Evolutionary conservation across 2,329 filamentous ascomycete genomes (phyloP).

Genomic region (Xylaria hypoxylon): DNA sequence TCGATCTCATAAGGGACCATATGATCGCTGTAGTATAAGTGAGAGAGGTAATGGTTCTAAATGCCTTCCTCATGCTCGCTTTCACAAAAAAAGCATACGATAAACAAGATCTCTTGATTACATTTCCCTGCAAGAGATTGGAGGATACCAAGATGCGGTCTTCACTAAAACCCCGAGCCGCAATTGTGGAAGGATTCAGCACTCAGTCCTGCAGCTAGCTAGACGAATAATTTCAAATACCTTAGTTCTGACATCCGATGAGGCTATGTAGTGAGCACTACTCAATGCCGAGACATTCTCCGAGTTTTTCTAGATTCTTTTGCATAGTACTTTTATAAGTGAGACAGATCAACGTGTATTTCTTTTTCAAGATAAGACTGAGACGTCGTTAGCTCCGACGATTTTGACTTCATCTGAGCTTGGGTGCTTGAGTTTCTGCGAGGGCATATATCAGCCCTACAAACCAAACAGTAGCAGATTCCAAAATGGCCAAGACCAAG

Average conservation of each 20-base stretch:
- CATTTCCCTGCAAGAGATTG: not conserved
- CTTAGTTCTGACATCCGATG: constrained; percentile 13
- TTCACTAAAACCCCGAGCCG: constrained; percentile 1
- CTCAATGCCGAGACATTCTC: constrained; percentile 13
- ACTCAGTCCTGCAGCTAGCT: not conserved
- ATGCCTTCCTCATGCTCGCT: not conserved
- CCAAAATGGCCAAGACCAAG: constrained; percentile 33
- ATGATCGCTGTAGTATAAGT: not conserved
- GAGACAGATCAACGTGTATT: not conserved
- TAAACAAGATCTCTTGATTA: not conserved
- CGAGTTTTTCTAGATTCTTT: not conserved
- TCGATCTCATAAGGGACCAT: not conserved
- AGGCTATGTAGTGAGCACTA: constrained; percentile 29
- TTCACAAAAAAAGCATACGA: not conserved
- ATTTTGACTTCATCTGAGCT: not conserved
- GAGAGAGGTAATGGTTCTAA: not conserved
- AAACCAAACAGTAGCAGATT: not conserved
- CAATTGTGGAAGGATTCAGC: not conserved
- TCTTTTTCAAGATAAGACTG: no score
- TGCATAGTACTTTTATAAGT: not conserved
- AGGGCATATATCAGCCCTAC: not conserved
- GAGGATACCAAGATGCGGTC: constrained; percentile 12
- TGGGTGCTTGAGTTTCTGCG: not conserved
- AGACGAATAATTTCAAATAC: constrained; percentile 32
- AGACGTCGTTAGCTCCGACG: no score